A percentile compares a stretch with the other conserved stretches of the same genome.
Conservation (phyloP, 768 basidiomycete genomes). For the Suillus placidus region DNA sequence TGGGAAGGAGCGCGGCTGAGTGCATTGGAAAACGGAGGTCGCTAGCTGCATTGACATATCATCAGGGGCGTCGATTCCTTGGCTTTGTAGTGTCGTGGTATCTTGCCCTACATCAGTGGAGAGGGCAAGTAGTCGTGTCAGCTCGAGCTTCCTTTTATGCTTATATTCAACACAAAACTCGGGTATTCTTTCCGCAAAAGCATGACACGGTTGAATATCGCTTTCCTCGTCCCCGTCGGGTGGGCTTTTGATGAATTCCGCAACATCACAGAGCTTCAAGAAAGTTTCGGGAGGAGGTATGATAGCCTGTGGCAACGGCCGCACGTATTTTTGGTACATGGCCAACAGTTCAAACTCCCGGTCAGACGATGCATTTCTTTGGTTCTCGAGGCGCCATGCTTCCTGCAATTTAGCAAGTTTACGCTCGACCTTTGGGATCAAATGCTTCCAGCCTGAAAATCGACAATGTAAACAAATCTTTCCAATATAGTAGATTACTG, state of each 20-base stretch:
- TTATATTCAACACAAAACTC: background rate
- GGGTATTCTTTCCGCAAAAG: background rate
- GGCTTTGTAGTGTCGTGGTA: background rate
- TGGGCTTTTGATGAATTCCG: background rate
- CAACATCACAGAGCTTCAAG: background rate
- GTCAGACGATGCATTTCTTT: background rate
- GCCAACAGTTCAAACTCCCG: background rate
- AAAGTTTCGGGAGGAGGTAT: background rate
- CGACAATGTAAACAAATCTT: too few species aligned
- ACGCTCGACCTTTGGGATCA: background rate
- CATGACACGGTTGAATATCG: background rate
- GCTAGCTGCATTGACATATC: background rate
- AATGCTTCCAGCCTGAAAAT: constrained; percentile 3
- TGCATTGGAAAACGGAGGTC: constrained; percentile 2
- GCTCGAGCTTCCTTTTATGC: background rate
- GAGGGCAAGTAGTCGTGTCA: background rate
- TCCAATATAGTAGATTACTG: background rate
- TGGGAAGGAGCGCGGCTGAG: background rate
- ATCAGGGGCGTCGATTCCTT: background rate
- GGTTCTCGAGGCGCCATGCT: background rate
- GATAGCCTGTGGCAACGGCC: background rate
- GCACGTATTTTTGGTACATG: background rate
- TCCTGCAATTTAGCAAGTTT: constrained; percentile 1
- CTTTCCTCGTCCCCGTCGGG: background rate
- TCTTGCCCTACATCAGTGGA: background rate